Evolutionary conservation across 257 asterid genomes (phyloP), one percentile per base, ranked within the genome.

Genomic region (Coffea eugenioides): DNA sequence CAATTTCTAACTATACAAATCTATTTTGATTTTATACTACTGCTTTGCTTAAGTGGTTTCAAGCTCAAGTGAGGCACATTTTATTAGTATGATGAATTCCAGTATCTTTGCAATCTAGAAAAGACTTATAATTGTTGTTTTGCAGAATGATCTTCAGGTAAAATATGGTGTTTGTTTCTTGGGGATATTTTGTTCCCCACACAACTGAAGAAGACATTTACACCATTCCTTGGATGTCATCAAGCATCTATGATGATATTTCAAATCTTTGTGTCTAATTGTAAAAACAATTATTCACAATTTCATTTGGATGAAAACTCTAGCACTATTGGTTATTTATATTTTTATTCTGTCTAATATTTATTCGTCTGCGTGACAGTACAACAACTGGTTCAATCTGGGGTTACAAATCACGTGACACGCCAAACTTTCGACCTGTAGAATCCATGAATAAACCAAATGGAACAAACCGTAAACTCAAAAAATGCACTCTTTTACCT

Each of bases 131-230:
- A 4, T 31, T 71, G 54, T 43, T 75, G 69, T 77, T 71, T 54
- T 70, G 80, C 87, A 95, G 99, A 95, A 93, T 25, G 99, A 95
- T 80, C 99, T 95, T 81, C 99, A 95, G 97, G 98, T 94, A 80
- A 78, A 66, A 57, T 34, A 39, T 73, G 25, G 71, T 45, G 52
- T 39, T 16, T 36, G 57, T 79, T 70, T 71, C 34, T 82, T 70
- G 62, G 73, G 74, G 71, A 46, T 61, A 16, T 45, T 39, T 51
- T 27, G 13, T 69, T 52, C 13, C 76, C 68, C 57, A 67, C 16
- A 51, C 36, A 23, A 64, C 43, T 27, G 62, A 76, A 27, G 59
- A 62, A 54, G 23, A 16, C 23, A 8, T 2, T 57, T 21, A 6
- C 1, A 2, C 18, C 54, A 21, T n/a, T 23, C 7, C 34, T 52